Evolutionary conservation across 495 filamentous ascomycete species (phyloP).

Genomic region (Neurospora sp.): DNA sequence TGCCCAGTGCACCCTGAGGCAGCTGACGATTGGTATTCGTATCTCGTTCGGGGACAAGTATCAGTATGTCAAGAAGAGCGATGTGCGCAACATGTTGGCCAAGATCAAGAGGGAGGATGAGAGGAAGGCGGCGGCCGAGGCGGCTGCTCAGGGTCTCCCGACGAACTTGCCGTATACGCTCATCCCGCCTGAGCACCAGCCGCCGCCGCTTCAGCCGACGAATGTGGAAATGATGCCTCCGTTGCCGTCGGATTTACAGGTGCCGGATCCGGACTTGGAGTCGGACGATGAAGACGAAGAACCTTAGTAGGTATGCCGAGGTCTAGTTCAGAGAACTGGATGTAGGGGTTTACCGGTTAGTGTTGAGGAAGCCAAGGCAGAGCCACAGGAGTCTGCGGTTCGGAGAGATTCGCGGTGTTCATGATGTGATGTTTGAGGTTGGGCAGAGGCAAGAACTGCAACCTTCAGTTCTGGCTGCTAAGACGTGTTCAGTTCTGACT

Average conservation of each 20-base stretch:
- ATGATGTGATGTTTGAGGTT: not conserved
- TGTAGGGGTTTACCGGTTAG: not conserved
- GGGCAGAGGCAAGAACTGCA: not conserved
- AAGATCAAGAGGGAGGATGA: constrained; percentile 28
- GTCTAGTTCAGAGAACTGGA: not conserved
- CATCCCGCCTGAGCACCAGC: constrained; percentile 17
- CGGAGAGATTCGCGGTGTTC: not conserved
- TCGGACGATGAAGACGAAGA: constrained; percentile 22
- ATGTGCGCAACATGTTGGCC: constrained; percentile 23
- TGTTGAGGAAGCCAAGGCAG: not conserved
- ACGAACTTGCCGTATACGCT: constrained; percentile 16
- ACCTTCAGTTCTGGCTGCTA: not conserved
- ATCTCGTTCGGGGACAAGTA: constrained; percentile 29
- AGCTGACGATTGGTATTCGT: constrained; percentile 25
- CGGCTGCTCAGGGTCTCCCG: constrained; percentile 15
- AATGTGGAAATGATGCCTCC: constrained; percentile 17
- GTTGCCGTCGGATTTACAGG: constrained; percentile 21
- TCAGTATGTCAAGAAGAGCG: constrained; percentile 26
- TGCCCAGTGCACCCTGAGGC: constrained; percentile 20
- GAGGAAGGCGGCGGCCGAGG: constrained; percentile 13
- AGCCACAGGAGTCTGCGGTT: not conserved
- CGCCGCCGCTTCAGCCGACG: constrained; percentile 14
- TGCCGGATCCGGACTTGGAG: constrained; percentile 25
- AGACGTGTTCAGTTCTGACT: not conserved
- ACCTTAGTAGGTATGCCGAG: not conserved